Evolutionary conservation across 192 early-diverging fungal species (phyloP).

Genomic region (Backusella luteola): DNA sequence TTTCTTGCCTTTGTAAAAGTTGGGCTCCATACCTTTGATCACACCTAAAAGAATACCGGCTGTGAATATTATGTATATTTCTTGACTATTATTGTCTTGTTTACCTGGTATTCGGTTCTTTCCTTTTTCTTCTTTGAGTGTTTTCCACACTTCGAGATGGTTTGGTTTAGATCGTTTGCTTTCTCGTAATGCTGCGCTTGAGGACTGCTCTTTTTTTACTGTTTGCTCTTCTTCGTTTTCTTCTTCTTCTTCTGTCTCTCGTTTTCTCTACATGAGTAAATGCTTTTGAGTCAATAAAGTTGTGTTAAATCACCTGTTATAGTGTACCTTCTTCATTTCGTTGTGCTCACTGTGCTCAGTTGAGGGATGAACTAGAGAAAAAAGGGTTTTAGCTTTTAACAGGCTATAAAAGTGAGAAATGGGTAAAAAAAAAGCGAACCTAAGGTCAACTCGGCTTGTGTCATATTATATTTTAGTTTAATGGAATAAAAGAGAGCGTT

Average conservation of each 20-base stretch:
- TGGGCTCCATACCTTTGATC: conserved; percentile 1
- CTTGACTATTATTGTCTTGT: too few species aligned
- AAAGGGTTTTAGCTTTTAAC: background rate
- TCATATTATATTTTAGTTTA: background rate
- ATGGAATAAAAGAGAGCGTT: too few species aligned
- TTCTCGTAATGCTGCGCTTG: too few species aligned
- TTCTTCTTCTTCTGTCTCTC: too few species aligned
- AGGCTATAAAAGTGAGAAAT: background rate
- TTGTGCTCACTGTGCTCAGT: background rate
- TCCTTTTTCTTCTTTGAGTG: background rate
- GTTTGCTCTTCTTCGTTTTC: too few species aligned
- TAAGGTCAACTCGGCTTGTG: background rate
- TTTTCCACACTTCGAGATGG: background rate
- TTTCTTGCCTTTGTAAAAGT: conserved; percentile 17
- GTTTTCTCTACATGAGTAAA: background rate
- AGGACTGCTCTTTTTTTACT: too few species aligned
- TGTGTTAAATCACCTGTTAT: too few species aligned
- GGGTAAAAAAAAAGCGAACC: background rate
- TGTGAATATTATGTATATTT: background rate
- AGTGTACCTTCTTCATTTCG: background rate
- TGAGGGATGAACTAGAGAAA: background rate
- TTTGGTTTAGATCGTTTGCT: background rate
- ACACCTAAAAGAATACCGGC: background rate
- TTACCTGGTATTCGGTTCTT: conserved; percentile 3
- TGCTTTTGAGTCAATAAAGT: too few species aligned